Percentiles rank a stretch among this genome's conserved stretches.
These are phyloP conservation scores for Rutstroemia sp. DNA, from an alignment of 2,329 filamentous ascomycete species.

Conservation along the genomic window DNA sequence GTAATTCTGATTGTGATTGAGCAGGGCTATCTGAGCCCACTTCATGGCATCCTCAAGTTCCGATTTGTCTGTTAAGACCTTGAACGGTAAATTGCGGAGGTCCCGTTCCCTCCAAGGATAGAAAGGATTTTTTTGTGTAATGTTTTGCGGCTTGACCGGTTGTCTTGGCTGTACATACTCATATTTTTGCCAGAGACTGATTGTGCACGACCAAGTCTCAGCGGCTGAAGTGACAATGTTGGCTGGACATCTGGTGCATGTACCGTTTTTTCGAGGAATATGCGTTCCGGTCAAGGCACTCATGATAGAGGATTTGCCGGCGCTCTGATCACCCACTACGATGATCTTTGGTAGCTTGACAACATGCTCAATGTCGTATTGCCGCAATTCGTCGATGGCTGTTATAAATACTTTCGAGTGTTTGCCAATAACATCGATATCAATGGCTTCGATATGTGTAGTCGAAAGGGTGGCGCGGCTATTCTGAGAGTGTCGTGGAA, in stretches of 20 bases:
- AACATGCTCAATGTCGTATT: conserved; percentile 64
- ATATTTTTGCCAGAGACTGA: conserved; percentile 62
- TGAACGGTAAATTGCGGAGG: conserved; percentile 48
- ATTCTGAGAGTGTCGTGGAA: too few species aligned
- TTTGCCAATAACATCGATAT: conserved; percentile 29
- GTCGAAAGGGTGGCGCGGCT: too few species aligned
- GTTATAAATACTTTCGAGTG: conserved; percentile 59
- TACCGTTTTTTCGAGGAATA: conserved; percentile 61
- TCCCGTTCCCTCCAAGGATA: conserved; percentile 55
- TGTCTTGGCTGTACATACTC: conserved; percentile 33
- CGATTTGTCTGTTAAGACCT: conserved; percentile 50
- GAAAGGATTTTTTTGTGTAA: conserved; percentile 38
- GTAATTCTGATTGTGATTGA: conserved; percentile 55
- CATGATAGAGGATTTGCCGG: conserved; percentile 67
- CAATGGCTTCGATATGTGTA: too few species aligned
- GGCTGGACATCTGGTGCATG: conserved; percentile 74
- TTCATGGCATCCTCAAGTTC: conserved; percentile 61
- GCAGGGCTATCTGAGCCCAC: conserved; percentile 69
- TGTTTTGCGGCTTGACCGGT: neutral
- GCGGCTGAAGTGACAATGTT: conserved; percentile 61
- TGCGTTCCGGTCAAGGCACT: conserved; percentile 62
- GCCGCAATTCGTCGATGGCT: conserved; percentile 59
- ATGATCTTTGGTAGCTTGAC: conserved; percentile 68
- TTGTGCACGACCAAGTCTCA: conserved; percentile 58
- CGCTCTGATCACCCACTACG: conserved; percentile 76